These are phyloP conservation scores for Arabidopsis arenosa DNA, from an alignment of 345 rosid genomes.

Conservation along the genomic window DNA sequence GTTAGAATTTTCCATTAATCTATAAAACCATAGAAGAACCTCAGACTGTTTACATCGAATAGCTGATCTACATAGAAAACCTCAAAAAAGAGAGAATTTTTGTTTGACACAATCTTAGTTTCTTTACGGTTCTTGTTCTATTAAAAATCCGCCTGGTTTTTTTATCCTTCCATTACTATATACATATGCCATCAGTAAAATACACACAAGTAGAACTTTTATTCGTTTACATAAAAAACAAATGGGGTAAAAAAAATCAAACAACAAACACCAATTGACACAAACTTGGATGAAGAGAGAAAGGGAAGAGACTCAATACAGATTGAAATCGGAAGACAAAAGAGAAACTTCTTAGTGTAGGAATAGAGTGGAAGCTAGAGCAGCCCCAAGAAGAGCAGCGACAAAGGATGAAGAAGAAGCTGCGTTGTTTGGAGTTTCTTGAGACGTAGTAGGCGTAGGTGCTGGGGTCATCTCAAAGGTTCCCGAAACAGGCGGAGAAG, in stretches of 20 bases:
- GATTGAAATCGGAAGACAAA: constrained; percentile 15
- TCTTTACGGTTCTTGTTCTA: constrained; percentile 16
- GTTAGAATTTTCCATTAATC: constrained; percentile 37
- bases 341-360: constrained; percentile 42
- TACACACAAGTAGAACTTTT: constrained; percentile 39
- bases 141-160: neutral
- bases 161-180: neutral
- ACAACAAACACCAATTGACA: constrained; percentile 35
- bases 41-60: constrained; percentile 24
- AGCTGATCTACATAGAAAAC: constrained; percentile 31
- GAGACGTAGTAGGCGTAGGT: constrained; percentile 55
- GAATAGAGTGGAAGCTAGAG: constrained; percentile 57
- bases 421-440: constrained; percentile 44
- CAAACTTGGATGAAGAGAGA: constrained; percentile 27
- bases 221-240: constrained; percentile 43
- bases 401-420: constrained; percentile 48
- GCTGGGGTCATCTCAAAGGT: constrained; percentile 53
- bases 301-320: constrained; percentile 24
- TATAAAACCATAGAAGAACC: constrained; percentile 41
- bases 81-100: constrained; percentile 35
- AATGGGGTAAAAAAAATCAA: constrained; percentile 34
- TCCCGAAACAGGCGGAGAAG: constrained; percentile 59
- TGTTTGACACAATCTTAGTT: constrained; percentile 34
- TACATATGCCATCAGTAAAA: constrained; percentile 8
- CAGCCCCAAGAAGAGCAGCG: constrained; percentile 54